Base-by-base conservation (phyloP, 768 basidiomycete species). In the Boletus speciosus region DNA sequence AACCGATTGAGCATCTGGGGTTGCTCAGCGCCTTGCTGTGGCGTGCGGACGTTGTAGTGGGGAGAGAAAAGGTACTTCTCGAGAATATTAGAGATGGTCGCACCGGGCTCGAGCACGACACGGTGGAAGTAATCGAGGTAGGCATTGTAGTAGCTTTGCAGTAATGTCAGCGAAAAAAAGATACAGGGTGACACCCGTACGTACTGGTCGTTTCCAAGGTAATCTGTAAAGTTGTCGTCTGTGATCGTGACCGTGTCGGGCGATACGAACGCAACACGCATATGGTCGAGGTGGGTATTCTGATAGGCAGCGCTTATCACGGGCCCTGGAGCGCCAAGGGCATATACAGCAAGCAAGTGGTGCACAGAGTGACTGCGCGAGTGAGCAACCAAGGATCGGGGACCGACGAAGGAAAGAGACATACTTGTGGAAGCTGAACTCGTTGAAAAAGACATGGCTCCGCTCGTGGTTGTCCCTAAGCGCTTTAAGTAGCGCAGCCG, bases 21-120 rank as follows among this genome's bases (percentile, higher is more conserved):
- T 27, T 79, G 75, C 42, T 71, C 65, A 5, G 69, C 67, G 11
- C 61, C 68, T 35, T 53, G 59, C 34, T 47, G 47, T 1, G 62
- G 57, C 0, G 62, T 57, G 11, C 68, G 73, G 41, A 76, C 70
- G 52, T 86, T 87, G 47, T 72, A 78, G 42, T 75, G 68, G 6
- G 59, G 51, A 15, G 82, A 81, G 60, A 89, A 85, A 9, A 90
- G 56, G 52, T 80, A 87, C 37, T 81, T 77, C 55, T 89, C 85
- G n/a, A 89, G 60, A 0, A 77, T 69, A 1, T 61, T 62, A 9
- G 70, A 61, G n/a, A 75, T 69, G 14, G 51, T 63, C 1, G 57
- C 65, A 14, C 56, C 63, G 0, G 68, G 69, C 16, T 66, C 60
- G 14, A 71, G 68, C 29, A 70, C 64, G 46, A 61, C 59, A 15